Base-by-base conservation (phyloP, 441 rosid genomes). In the Breynia disticha region DNA sequence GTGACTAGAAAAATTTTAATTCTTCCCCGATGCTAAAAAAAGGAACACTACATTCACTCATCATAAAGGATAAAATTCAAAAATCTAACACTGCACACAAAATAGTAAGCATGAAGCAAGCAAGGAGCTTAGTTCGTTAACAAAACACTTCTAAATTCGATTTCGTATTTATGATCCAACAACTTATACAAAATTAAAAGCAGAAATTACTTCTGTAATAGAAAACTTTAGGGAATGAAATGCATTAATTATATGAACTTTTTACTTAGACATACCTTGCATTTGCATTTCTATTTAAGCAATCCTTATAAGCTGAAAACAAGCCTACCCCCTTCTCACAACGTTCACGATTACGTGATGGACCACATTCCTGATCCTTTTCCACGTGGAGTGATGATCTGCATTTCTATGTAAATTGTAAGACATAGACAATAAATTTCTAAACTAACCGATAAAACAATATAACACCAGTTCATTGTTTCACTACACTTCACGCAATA, bases 241-340 rank as follows among this genome's bases (percentile, higher is more conserved):
- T 12, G 24, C 11, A 39, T 39, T 39, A 4, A 2, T 39, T 6
- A 10, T 2, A 39, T 39, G 15, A 39, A 39, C 43, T 35, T 38
- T 19, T 38, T 4, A 47, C 46, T 46, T 28, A n/a, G n/a, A 44
- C 52, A 19, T 18, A 2, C 52, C 9, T 9, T 35, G 28, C 52
- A 47, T 48, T 32, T 37, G 52, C 37, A 38, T n/a, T 57, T 47
- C 53, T 19, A 47, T 14, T 57, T 13, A 57, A 10, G 53, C 43
- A 57, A 48, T 15, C 61, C 46, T 46, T 35, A 48, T 35, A 57
- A 7, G 52, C 35, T 7, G 46, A 18, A 48, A 47, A 57, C 19
- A 48, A 57, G 42, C 20, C 47, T 37, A 32, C 16, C 11, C 28
- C 37, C 53, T 24, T 45, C 19, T 12, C 15, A 15, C 17, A 14